Base-by-base conservation (phyloP, 2,329 filamentous ascomycete genomes). In the Trichophyton schoenleinii region DNA sequence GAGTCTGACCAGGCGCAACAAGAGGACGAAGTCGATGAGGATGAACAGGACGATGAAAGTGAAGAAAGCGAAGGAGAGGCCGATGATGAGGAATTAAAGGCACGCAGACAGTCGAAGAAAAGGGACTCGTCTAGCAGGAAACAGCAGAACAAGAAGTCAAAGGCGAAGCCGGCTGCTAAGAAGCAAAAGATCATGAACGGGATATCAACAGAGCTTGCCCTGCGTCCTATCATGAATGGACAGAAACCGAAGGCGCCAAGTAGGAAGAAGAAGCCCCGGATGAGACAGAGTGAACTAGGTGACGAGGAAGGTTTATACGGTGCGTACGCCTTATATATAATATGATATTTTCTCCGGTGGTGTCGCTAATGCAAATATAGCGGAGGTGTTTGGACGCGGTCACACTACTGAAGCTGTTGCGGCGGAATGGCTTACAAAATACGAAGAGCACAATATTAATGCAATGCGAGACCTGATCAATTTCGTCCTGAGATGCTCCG, bases 401-500 rank as follows among this genome's bases (percentile, higher is more conserved):
- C 78, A 80, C 65, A 77, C 77, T 44, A 70, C 80, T 25, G 81
- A 85, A 62, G 79, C 81, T 41, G 80, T 81, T 34, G 80, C 81
- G 11, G 79, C 80, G 41, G 74, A 79, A 60, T 86, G 83, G 83
- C 72, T 85, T 53, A 73, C 77, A 59, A 72, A 74, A 52, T 86
- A 85, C 71, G 75, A 81, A 59, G 74, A 79, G 59, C 73, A 84
- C 65, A 81, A 82, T 65, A 74, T 79, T 22, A 71, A 72, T 42
- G 82, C 81, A 4, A 72, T 86, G 67, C 76, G 79, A 55, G 81
- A 85, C 62, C 69, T 87, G 59, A 75, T 86, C 70, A 86, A 85
- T 68, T 81, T 86, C 60, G 78, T 85, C 22, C 73, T 87, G 18
- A 79, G 79, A 66, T 82, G 88, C 64, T 85, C 91, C 18, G 94